Conservation (phyloP, 192 early-diverging fungal genomes). For the Coemansia sp. region DNA sequence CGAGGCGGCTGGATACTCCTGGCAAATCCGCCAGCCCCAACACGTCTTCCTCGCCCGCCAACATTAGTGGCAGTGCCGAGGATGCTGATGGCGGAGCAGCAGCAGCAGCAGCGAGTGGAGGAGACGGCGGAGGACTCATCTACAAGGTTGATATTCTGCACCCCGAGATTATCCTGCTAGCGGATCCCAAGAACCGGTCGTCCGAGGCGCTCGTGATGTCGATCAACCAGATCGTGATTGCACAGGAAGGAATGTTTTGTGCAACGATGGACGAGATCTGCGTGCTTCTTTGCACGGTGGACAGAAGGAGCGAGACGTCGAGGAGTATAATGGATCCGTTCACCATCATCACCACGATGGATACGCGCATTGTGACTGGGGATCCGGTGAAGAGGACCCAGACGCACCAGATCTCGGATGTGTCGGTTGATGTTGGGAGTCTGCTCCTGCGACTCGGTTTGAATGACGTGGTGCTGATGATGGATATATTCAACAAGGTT, state of each 20-base stretch:
- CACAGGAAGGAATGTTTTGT: constrained; percentile 75
- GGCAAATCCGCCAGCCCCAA: neutral
- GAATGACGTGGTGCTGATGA: constrained; percentile 78
- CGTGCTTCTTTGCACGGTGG: constrained; percentile 90
- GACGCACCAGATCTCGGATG: constrained; percentile 60
- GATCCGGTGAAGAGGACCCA: constrained; percentile 29
- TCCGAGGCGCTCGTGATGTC: constrained; percentile 92
- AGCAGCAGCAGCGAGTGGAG: neutral
- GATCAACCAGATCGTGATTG: constrained; percentile 75
- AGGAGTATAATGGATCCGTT: constrained; percentile 91
- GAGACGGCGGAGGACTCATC: constrained; percentile 53
- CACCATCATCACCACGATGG: constrained; percentile 78
- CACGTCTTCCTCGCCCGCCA: neutral
- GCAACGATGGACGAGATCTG: constrained; percentile 79
- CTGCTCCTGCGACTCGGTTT: constrained; percentile 84
- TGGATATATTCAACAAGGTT: constrained; percentile 77
- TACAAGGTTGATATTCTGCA: constrained; percentile 78
- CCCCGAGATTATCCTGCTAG: constrained; percentile 84
- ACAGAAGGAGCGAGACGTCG: constrained; percentile 73
- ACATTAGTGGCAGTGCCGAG: neutral
- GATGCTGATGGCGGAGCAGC: neutral
- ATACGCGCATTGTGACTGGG: constrained; percentile 63
- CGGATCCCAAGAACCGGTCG: constrained; percentile 63
- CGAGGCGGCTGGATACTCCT: constrained; percentile 5
- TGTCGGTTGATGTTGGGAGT: constrained; percentile 73